Evolutionary conservation across 805 yeast genomes (phyloP).

Genomic region (Pichia scutulata): DNA sequence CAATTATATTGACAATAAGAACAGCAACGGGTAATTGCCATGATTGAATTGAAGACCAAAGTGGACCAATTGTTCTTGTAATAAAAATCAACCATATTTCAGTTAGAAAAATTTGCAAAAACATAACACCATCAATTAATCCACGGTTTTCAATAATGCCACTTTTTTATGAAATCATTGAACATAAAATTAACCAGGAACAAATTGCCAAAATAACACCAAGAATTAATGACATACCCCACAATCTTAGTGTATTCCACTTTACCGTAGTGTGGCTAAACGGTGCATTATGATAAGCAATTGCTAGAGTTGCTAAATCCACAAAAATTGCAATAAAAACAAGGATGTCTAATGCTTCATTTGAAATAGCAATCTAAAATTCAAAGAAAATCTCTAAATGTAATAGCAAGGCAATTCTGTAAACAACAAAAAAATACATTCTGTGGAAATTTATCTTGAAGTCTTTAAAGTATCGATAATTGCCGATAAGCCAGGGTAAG

Average conservation of each 20-base stretch:
- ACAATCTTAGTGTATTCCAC: conserved; percentile 94
- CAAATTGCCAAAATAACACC: conserved; percentile 84
- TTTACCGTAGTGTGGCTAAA: conserved; percentile 87
- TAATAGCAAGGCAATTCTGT: conserved; percentile 93
- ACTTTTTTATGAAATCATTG: conserved; percentile 84
- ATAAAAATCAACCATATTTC: conserved; percentile 97
- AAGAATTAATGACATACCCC: conserved; percentile 91
- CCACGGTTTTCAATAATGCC: conserved; percentile 97
- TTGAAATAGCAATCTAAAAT: conserved; percentile 92
- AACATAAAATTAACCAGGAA: conserved; percentile 91
- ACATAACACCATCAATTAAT: conserved; percentile 85
- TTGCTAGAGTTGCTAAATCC: conserved; percentile 94
- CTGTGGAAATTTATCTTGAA: conserved; percentile 97
- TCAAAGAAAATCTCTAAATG: conserved; percentile 94
- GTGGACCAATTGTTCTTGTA: conserved; percentile 96
- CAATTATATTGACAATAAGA: conserved; percentile 78
- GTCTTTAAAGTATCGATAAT: conserved; percentile 92
- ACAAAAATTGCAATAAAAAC: conserved; percentile 97
- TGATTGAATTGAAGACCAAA: conserved; percentile 95
- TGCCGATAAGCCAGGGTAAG: conserved; percentile 91
- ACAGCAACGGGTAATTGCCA: conserved; percentile 97
- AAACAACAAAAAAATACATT: conserved; percentile 96
- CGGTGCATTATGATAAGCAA: conserved; percentile 97
- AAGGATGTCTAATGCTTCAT: conserved; percentile 79
- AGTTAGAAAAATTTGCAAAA: conserved; percentile 89